These are phyloP conservation scores for Larix sibirica DNA, from an alignment of 83 land plant genomes.

Conservation along the genomic window DNA sequence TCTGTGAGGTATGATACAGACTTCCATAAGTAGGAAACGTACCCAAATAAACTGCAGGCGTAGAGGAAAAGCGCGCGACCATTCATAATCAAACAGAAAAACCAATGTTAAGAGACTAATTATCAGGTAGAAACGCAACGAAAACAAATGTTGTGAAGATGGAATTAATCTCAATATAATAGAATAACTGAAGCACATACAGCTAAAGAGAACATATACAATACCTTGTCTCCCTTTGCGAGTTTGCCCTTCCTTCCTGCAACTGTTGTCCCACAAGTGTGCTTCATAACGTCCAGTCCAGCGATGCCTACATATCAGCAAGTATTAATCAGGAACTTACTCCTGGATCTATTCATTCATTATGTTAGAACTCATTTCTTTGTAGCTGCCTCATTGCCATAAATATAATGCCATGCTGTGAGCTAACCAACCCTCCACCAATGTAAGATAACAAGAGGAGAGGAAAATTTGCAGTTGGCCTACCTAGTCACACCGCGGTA, in stretches of 20 bases:
- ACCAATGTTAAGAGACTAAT: background rate
- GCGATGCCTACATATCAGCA: conserved; percentile 54
- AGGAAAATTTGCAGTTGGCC: background rate
- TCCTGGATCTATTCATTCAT: too few species aligned
- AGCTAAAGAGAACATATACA: background rate
- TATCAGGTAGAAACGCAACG: background rate
- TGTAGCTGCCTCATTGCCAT: too few species aligned
- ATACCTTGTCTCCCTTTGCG: conserved; percentile 92
- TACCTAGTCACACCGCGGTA: conserved; percentile 87
- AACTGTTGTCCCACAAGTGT: conserved; percentile 87
- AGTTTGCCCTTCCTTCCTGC: conserved; percentile 90
- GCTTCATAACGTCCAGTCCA: conserved; percentile 94
- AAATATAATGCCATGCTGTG: too few species aligned
- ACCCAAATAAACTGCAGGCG: conserved; percentile 59
- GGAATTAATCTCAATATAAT: background rate
- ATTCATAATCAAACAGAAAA: background rate
- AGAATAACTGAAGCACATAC: background rate
- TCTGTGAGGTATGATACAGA: background rate
- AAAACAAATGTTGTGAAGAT: too few species aligned
- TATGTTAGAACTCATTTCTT: too few species aligned
- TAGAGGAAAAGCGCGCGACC: background rate
- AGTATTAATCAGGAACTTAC: too few species aligned
- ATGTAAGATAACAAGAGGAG: too few species aligned
- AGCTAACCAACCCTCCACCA: too few species aligned
- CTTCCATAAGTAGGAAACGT: conserved; percentile 11